phyloP scores from a whole-genome alignment of 345 rosid genomes.

The Eucalyptus brandiana region DNA sequence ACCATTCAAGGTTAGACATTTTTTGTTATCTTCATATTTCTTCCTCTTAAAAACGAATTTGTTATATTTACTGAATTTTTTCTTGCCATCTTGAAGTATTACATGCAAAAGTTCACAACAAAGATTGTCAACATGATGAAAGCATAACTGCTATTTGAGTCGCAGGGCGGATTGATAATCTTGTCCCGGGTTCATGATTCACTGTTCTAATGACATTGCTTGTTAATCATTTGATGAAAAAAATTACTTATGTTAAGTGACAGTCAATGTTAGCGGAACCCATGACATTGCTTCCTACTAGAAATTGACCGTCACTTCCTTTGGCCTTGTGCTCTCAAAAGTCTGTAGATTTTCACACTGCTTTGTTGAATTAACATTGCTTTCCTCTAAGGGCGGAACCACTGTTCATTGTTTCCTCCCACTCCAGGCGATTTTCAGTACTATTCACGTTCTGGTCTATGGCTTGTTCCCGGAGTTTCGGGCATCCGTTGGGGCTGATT shows the following conservation, averaged over 20 bases:
- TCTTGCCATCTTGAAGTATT: conserved; percentile 29
- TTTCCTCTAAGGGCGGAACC: no score
- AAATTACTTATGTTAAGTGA: not conserved
- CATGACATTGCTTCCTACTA: no score
- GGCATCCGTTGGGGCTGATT: no score
- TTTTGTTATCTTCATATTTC: not conserved
- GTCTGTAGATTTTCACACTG: no score
- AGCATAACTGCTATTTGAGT: conserved; percentile 65
- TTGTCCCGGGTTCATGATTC: conserved; percentile 58
- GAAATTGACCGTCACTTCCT: no score
- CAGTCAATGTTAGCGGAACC: no score
- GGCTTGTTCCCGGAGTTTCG: no score
- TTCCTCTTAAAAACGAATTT: not conserved
- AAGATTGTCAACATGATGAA: conserved; percentile 97
- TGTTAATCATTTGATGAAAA: not conserved
- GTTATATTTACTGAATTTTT: not conserved
- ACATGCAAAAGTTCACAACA: conserved; percentile 79
- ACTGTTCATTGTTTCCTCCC: no score
- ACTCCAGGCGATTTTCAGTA: no score
- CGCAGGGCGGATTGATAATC: conserved; percentile 92
- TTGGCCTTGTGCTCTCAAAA: no score
- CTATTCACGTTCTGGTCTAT: no score
- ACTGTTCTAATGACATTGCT: not conserved
- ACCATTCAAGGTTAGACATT: conserved; percentile 70
- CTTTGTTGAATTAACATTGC: no score